phyloP scores from a whole-genome alignment of 129 eudicot genomes.

The Saussurea involucrata region DNA sequence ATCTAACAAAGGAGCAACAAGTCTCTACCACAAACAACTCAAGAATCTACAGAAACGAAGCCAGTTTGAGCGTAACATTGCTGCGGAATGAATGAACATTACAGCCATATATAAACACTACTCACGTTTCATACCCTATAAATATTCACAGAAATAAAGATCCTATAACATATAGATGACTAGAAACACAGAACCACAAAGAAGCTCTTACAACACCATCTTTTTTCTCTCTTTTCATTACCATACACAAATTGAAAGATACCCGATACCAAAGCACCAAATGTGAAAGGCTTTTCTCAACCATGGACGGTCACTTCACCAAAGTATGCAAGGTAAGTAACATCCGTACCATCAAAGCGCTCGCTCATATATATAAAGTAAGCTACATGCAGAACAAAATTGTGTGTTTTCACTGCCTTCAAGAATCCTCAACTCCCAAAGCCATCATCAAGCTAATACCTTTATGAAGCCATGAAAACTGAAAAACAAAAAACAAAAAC shows the following conservation, averaged over 20 bases:
- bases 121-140: conserved; percentile 37
- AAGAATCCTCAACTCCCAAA: conserved; percentile 20
- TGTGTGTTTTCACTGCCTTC: conserved; percentile 28
- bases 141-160: conserved; percentile 47
- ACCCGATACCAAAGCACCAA: conserved; percentile 11
- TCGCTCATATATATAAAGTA: conserved; percentile 3
- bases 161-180: conserved; percentile 25
- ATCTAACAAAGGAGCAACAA: background rate
- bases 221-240: conserved; percentile 5
- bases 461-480: conserved; percentile 22
- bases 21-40: background rate
- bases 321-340: conserved; percentile 14
- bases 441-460: conserved; percentile 1
- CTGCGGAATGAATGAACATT: conserved; percentile 30
- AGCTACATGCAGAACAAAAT: conserved; percentile 36
- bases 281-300: background rate
- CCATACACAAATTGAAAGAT: conserved; percentile 17
- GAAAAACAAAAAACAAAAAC: background rate
- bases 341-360: conserved; percentile 15
- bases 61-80: conserved; percentile 29
- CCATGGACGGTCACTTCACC: conserved; percentile 7
- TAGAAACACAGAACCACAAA: conserved; percentile 29
- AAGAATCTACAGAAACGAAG: background rate
- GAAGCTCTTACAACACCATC: conserved; percentile 36
- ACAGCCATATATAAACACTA: conserved; percentile 29